Evolutionary conservation across 2,329 filamentous ascomycete genomes (phyloP).

Genomic region (Plectosphaerella plurivora): DNA sequence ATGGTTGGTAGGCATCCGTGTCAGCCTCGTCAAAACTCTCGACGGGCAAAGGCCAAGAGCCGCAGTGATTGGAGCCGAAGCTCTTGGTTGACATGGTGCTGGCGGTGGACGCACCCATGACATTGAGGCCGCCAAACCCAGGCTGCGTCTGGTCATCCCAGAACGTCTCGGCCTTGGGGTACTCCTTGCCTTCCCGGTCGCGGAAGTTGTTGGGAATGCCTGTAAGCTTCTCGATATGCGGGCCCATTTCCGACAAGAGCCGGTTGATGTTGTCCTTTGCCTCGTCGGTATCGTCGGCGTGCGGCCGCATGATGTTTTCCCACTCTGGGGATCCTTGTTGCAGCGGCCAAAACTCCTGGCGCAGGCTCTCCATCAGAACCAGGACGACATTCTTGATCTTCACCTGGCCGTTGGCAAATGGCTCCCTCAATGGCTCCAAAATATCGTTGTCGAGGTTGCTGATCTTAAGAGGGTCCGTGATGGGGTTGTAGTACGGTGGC

Average conservation of each 20-base stretch:
- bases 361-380: constrained; percentile 29
- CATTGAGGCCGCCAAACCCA: constrained; percentile 27
- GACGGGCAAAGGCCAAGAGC: constrained; percentile 25
- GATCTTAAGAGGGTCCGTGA: constrained; percentile 24
- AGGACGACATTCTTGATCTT: constrained; percentile 30
- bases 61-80: constrained; percentile 26
- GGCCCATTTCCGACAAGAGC: constrained; percentile 16
- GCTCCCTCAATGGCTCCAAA: constrained; percentile 9
- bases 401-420: constrained; percentile 11
- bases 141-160: constrained; percentile 12
- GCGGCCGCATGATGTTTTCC: constrained; percentile 16
- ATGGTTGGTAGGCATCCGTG: constrained; percentile 31
- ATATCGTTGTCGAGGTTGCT: constrained; percentile 24
- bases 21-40: constrained; percentile 29
- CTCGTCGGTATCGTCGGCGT: constrained; percentile 18
- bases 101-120: constrained; percentile 24
- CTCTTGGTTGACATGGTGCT: constrained; percentile 31
- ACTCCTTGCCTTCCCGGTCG: constrained; percentile 4
- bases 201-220: constrained; percentile 6
- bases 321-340: constrained; percentile 24
- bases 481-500: constrained; percentile 23
- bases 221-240: constrained; percentile 17
- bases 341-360: constrained; percentile 28
- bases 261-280: constrained; percentile 15
- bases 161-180: not conserved